Conservation (phyloP, 2,329 filamentous ascomycete species). For the Colletotrichum cereale region DNA sequence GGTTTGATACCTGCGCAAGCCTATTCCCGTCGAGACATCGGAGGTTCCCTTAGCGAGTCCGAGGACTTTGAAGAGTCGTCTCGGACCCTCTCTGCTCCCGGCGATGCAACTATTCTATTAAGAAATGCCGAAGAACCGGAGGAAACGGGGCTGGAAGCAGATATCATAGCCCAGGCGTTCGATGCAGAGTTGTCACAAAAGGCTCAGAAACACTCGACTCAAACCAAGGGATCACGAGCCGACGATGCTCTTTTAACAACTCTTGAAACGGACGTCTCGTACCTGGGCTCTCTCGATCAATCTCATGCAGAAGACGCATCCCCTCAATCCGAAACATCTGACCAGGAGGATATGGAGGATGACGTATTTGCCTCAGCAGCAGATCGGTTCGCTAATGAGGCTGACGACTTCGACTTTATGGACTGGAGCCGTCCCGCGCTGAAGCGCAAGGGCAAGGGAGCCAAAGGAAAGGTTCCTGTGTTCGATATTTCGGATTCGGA, state of each 20-base stretch:
- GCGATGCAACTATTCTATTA: neutral
- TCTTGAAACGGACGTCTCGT: constrained; percentile 16
- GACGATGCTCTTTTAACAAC: neutral
- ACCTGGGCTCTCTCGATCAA: constrained; percentile 7
- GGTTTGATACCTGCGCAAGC: constrained; percentile 73
- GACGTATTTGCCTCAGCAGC: constrained; percentile 30
- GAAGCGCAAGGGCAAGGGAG: constrained; percentile 70
- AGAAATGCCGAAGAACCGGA: neutral
- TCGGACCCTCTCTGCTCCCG: neutral
- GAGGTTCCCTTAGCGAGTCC: constrained; percentile 43
- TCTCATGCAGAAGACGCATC: constrained; percentile 10
- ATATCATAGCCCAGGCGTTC: neutral
- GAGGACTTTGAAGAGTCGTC: constrained; percentile 45
- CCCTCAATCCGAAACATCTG: neutral
- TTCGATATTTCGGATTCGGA: constrained; percentile 76
- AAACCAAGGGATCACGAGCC: neutral
- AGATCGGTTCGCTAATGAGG: constrained; percentile 46
- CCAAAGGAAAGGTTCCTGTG: constrained; percentile 63
- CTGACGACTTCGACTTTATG: constrained; percentile 85
- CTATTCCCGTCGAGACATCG: constrained; percentile 53
- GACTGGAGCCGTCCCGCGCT: constrained; percentile 81
- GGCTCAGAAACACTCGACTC: neutral
- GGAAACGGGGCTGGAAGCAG: neutral
- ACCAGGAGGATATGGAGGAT: constrained; percentile 18
- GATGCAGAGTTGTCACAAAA: neutral